Base-by-base conservation (phyloP, 495 filamentous ascomycete genomes). In the Hyaloscypha variabilis region DNA sequence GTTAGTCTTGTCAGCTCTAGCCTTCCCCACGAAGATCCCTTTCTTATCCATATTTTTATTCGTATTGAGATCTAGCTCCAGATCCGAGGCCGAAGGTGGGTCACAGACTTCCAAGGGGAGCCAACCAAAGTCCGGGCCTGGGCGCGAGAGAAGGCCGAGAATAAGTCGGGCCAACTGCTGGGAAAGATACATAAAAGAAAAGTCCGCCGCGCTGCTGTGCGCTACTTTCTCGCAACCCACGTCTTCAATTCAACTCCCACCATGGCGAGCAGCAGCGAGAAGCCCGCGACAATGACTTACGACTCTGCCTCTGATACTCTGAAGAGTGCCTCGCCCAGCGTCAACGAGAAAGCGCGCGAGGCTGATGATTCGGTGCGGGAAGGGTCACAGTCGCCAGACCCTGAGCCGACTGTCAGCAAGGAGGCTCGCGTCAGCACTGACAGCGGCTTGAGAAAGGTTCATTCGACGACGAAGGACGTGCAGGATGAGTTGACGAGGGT, bases 261-360 rank as follows among this genome's bases (percentile, higher is more conserved):
- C 13, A 63, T 67, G 65, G 26, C 55, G 11, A 34, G 13, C 52
- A 31, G 19, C 28, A 51, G 46, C 11, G 55, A 60, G 57, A 64
- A 64, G 49, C 34, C 36, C 10, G 6, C 31, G 6, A 36, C 31
- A 13, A 49, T 53, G 31, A 29, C 31, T 10, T 52, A 59, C 59
- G 58, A 62, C 34, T 65, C 67, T 8, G 30, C 58, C 49, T 61
- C 58, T 19, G 64, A 61, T 3, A 69, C 67, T 6, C 63, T 69
- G 26, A 69, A 69, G 56, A 66, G 62, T 58, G 62, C 53, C 1
- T 10, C 28, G 13, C 55, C 62, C 24, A 65, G 62, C 26, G 52
- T 69, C 3, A 60, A 64, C 29, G 68, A 71, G 58, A 71, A 71
- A 54, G 42, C 25, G 0, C 21, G 10, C 19, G 60, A 63, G 51